A percentile compares a stretch with the other conserved stretches of the same genome.
phyloP scores from a whole-genome alignment of 768 basidiomycete genomes.

The Mycena galericulata region DNA sequence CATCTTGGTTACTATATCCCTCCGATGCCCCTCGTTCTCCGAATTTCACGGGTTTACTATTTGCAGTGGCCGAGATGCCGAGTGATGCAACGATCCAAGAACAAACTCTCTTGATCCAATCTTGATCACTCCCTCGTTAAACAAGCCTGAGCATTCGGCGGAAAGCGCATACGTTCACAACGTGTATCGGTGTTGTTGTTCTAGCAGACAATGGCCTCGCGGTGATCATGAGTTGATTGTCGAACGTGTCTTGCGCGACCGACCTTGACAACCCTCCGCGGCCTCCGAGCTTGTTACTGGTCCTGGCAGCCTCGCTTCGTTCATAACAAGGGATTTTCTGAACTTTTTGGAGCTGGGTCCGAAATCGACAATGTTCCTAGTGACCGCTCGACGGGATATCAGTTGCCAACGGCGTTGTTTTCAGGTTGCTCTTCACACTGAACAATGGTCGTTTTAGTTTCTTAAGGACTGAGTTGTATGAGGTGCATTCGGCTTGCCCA shows the following conservation, averaged over 20 bases:
- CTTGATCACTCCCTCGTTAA: background rate
- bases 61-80: slow-evolving; percentile 6
- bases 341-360: background rate
- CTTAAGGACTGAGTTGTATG: background rate
- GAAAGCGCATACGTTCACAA: background rate
- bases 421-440: background rate
- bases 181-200: slow-evolving; percentile 7
- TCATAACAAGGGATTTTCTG: background rate
- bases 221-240: background rate
- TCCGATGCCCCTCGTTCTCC: too few relatives aligned
- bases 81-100: background rate
- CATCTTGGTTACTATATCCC: too few relatives aligned
- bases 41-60: too few relatives aligned
- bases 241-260: slow-evolving; percentile 12
- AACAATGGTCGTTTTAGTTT: slow-evolving; percentile 5
- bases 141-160: background rate
- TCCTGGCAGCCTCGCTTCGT: background rate
- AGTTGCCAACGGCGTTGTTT: slow-evolving; percentile 1
- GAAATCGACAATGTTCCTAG: background rate
- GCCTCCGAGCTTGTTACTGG: background rate
- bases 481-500: slow-evolving; percentile 9
- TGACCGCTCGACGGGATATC: slow-evolving; percentile 10
- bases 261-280: slow-evolving; percentile 7
- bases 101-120: background rate
- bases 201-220: background rate